Conservation (phyloP, 73 alveolate species). For the Paramecium sexaurelia region DNA sequence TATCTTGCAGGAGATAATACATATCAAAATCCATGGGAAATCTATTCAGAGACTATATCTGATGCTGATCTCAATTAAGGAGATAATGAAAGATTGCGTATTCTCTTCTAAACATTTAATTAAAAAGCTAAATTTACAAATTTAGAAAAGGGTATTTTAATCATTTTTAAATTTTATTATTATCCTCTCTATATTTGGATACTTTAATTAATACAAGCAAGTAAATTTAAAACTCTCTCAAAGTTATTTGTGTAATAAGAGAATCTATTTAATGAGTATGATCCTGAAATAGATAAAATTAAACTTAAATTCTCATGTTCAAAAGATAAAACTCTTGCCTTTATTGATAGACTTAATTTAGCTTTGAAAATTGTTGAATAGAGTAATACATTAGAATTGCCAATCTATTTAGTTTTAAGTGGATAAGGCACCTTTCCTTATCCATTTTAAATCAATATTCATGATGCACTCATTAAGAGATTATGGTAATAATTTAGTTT, state of each 20-base stretch:
- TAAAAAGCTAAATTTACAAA: not conserved
- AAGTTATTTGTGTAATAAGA: not conserved
- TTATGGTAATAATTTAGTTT: not conserved
- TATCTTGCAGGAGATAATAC: conserved; percentile 52
- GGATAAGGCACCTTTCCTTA: conserved; percentile 49
- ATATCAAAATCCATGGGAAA: conserved; percentile 42
- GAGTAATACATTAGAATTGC: conserved; percentile 33
- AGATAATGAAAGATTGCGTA: not conserved
- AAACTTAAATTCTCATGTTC: conserved; percentile 44
- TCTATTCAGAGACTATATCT: not conserved
- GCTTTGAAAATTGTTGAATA: not conserved
- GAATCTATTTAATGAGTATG: not conserved
- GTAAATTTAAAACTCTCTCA: not conserved
- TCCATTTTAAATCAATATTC: conserved; percentile 19
- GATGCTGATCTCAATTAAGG: not conserved
- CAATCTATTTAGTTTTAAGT: conserved; percentile 53
- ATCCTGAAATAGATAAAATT: not conserved
- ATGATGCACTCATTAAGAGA: conserved; percentile 42
- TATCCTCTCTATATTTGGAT: conserved; percentile 8
- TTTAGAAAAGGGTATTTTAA: not conserved
- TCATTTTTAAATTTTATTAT: not conserved
- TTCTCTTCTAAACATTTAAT: not conserved
- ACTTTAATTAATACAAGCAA: not conserved
- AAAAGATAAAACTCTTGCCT: conserved; percentile 48
- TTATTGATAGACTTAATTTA: conserved; percentile 41